phyloP scores from a whole-genome alignment of 139 green algal genomes.

The Marvania coccoides region DNA sequence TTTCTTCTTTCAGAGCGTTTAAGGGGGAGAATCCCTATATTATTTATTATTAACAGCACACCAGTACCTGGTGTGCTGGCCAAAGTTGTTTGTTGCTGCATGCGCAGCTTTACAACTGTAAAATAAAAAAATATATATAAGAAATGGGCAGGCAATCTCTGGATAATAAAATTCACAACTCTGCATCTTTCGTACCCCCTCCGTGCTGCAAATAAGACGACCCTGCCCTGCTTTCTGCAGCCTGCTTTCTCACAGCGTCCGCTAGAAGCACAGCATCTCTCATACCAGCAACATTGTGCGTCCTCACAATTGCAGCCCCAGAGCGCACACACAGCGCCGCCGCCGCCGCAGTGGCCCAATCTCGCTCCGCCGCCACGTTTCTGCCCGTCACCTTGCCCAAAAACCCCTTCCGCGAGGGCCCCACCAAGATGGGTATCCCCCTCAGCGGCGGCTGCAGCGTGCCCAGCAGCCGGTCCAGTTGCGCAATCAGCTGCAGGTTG shows the following conservation, averaged over 20 bases:
- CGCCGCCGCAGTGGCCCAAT: conserved; percentile 44
- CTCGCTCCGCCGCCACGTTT: conserved; percentile 26
- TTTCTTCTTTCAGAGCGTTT: too few species aligned
- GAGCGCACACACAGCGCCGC: conserved; percentile 30
- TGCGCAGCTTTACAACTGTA: too few species aligned
- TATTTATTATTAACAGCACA: too few species aligned
- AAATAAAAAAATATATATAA: too few species aligned
- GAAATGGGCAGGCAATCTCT: too few species aligned
- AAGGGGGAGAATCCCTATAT: too few species aligned
- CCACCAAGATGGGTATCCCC: conserved; percentile 63
- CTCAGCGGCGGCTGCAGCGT: conserved; percentile 26
- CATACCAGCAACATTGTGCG: conserved; percentile 64
- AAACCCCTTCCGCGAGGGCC: conserved; percentile 78
- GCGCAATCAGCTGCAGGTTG: conserved; percentile 61
- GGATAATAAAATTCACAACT: too few species aligned
- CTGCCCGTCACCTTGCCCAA: conserved; percentile 53
- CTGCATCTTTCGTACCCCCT: too few species aligned
- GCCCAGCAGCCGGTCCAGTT: conserved; percentile 38
- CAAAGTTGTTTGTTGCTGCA: too few species aligned
- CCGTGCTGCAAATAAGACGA: too few species aligned
- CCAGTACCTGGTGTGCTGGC: too few species aligned
- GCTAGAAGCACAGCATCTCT: conserved; percentile 58
- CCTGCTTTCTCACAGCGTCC: conserved; percentile 47
- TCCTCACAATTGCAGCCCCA: conserved; percentile 72
- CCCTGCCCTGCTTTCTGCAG: too few species aligned